These are phyloP conservation scores for Fusarium dimerum DNA, from an alignment of 2,329 filamentous ascomycete genomes.

Conservation along the genomic window DNA sequence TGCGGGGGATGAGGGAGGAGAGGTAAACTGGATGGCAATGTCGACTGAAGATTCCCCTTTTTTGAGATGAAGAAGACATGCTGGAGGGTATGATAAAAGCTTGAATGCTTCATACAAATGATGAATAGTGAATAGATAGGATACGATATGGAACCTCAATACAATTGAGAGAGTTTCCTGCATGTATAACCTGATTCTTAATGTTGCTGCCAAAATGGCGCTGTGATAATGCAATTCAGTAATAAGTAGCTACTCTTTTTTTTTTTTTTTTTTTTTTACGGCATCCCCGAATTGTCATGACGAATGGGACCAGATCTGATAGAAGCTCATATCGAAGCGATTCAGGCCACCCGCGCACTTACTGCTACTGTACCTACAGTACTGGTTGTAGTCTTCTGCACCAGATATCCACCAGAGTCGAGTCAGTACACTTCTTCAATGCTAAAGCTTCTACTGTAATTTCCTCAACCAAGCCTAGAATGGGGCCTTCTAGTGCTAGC, in stretches of 20 bases:
- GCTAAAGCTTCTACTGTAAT: background rate
- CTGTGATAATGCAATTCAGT: background rate
- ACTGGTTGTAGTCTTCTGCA: background rate
- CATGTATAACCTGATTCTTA: too few species aligned
- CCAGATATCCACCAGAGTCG: too few species aligned
- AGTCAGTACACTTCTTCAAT: too few species aligned
- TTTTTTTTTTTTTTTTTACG: background rate
- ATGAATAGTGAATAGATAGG: background rate
- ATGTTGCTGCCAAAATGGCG: too few species aligned
- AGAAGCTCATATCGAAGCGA: background rate
- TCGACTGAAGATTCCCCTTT: slow-evolving; percentile 29
- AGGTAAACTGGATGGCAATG: slow-evolving; percentile 23
- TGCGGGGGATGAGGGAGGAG: slow-evolving; percentile 15
- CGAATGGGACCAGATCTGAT: background rate
- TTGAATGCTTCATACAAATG: background rate
- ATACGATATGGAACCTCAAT: background rate
- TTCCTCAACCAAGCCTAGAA: background rate
- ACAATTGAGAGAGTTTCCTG: too few species aligned
- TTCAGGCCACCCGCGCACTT: background rate
- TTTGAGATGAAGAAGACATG: slow-evolving; percentile 30
- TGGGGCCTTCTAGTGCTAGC: background rate
- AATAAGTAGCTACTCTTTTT: background rate
- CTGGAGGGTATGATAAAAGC: slow-evolving; percentile 10
- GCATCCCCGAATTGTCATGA: background rate
- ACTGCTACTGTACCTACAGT: background rate